Evolutionary conservation across 176 grass and related monocot genomes (phyloP).

Genomic region (Hordeum vulgare): DNA sequence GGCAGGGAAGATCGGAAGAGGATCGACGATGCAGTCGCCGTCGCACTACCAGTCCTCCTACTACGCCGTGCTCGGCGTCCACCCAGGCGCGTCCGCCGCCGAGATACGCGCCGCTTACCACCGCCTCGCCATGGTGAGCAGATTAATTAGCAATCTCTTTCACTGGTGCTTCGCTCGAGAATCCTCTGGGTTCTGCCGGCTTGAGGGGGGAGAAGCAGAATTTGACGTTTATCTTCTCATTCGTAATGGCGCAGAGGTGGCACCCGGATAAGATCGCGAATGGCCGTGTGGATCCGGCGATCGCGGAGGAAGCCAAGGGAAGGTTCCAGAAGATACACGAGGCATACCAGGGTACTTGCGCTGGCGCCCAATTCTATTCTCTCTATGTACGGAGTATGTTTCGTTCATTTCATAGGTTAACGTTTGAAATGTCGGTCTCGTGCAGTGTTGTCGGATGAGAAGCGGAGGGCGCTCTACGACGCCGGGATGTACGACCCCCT

Average conservation of each 20-base stretch:
- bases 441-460: conserved; percentile 73
- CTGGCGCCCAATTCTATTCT: not conserved
- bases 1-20: not conserved
- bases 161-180: not conserved
- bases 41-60: conserved; percentile 25
- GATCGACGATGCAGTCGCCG: not conserved
- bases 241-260: conserved; percentile 48
- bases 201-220: not conserved
- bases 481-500: conserved; percentile 55
- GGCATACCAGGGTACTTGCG: conserved; percentile 65
- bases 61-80: conserved; percentile 78
- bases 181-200: not conserved
- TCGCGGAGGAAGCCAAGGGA: conserved; percentile 61
- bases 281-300: conserved; percentile 30
- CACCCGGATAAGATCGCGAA: conserved; percentile 64
- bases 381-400: not conserved
- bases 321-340: conserved; percentile 84
- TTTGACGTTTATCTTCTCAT: not conserved
- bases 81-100: conserved; percentile 30
- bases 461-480: conserved; percentile 65
- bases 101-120: conserved; percentile 79
- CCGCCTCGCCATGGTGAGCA: conserved; percentile 77
- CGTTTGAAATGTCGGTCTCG: not conserved
- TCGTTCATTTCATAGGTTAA: not conserved
- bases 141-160: not conserved